Conservation (phyloP, 1,139 yeast species). For the Kluyveromyces marxianus region DNA sequence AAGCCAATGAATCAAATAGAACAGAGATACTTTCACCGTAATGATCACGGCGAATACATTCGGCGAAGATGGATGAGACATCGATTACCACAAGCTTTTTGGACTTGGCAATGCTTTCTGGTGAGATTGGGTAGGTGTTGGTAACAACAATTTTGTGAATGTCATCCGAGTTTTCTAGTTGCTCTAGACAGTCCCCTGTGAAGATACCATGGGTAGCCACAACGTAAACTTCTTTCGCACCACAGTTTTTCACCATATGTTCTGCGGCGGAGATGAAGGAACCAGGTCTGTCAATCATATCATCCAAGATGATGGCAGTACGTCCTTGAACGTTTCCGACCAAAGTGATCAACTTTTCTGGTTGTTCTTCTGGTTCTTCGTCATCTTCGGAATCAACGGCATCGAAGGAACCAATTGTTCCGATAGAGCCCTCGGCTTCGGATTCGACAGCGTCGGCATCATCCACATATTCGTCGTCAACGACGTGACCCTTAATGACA, state of each 20-base stretch:
- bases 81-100: conserved; percentile 79
- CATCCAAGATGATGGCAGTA: conserved; percentile 91
- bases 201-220: conserved; percentile 96
- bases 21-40: conserved; percentile 95
- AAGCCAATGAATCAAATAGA: conserved; percentile 76
- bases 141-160: conserved; percentile 88
- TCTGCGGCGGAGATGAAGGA: conserved; percentile 96
- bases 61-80: conserved; percentile 92
- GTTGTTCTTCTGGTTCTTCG: conserved; percentile 66
- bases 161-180: conserved; percentile 66
- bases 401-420: conserved; percentile 58
- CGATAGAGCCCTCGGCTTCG: conserved; percentile 28
- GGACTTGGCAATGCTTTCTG: conserved; percentile 47
- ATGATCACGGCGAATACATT: conserved; percentile 96
- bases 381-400: conserved; percentile 73
- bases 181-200: conserved; percentile 77
- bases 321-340: conserved; percentile 92
- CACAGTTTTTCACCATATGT: conserved; percentile 89
- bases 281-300: conserved; percentile 92
- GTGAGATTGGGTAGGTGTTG: conserved; percentile 84
- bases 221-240: conserved; percentile 84
- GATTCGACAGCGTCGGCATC: conserved; percentile 43
- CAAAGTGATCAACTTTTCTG: conserved; percentile 84
- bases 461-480: conserved; percentile 89
- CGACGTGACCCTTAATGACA: conserved; percentile 94